These are phyloP conservation scores for Solanum sejunctum DNA, from an alignment of 257 asterid species.

Conservation along the genomic window DNA sequence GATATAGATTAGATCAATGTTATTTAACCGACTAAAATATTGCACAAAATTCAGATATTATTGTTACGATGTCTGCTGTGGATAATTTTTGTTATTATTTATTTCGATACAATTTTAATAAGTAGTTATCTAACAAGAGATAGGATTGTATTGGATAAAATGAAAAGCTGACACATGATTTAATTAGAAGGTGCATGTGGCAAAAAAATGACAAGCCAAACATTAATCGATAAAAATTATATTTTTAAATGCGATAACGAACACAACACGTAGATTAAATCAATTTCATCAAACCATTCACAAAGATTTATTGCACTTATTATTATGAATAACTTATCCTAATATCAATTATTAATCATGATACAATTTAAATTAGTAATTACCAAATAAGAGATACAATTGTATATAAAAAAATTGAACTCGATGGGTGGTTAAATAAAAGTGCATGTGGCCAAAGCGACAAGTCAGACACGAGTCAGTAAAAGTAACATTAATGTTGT, in stretches of 20 bases:
- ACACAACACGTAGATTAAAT: too few relatives aligned
- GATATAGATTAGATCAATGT: not conserved
- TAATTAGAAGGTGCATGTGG: too few relatives aligned
- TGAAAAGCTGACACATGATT: too few relatives aligned
- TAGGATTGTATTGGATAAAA: too few relatives aligned
- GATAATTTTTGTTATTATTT: too few relatives aligned
- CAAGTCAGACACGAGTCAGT: not conserved
- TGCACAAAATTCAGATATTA: not conserved
- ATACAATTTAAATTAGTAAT: not conserved
- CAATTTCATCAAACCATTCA: too few relatives aligned
- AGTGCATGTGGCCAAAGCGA: not conserved
- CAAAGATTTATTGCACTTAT: not conserved
- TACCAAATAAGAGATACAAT: not conserved
- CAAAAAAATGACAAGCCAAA: too few relatives aligned
- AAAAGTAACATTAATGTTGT: not conserved
- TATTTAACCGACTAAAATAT: not conserved
- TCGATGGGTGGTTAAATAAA: not conserved
- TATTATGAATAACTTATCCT: not conserved
- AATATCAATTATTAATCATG: not conserved
- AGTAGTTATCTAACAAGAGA: too few relatives aligned
- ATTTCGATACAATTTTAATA: too few relatives aligned
- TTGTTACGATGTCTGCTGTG: not conserved
- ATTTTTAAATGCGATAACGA: too few relatives aligned
- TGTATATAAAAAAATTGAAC: not conserved
- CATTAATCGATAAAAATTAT: too few relatives aligned